A percentile compares a stretch with the other conserved stretches of the same genome.
These are phyloP conservation scores for Metschnikowia gruessii DNA, from an alignment of 805 yeast genomes.

Conservation along the genomic window DNA sequence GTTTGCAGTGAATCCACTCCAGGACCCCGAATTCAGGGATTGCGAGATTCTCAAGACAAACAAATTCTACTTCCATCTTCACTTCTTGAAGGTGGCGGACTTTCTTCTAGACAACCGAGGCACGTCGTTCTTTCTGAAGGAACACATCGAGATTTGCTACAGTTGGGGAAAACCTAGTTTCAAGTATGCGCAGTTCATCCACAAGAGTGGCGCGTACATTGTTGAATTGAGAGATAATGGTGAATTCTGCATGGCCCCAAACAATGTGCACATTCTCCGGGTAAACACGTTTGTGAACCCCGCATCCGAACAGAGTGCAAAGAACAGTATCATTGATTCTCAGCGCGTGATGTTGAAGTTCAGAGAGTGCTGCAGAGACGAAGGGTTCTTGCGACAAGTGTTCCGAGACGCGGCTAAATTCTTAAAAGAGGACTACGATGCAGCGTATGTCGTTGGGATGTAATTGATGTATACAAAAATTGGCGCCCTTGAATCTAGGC, in stretches of 20 bases:
- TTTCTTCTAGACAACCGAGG: slow-evolving; percentile 82
- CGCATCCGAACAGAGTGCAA: slow-evolving; percentile 28
- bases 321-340: slow-evolving; percentile 51
- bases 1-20: slow-evolving; percentile 71
- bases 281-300: slow-evolving; percentile 46
- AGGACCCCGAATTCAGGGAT: slow-evolving; percentile 49
- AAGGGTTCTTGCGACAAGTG: slow-evolving; percentile 44
- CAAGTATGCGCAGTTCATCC: slow-evolving; percentile 85
- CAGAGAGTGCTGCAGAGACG: slow-evolving; percentile 57
- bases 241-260: slow-evolving; percentile 78
- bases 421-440: slow-evolving; percentile 37
- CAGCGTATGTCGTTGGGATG: slow-evolving; percentile 17
- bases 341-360: slow-evolving; percentile 73
- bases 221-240: slow-evolving; percentile 84
- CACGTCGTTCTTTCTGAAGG: slow-evolving; percentile 54
- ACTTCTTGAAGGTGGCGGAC: slow-evolving; percentile 63
- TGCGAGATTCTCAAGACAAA: slow-evolving; percentile 44
- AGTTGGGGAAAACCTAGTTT: slow-evolving; percentile 91
- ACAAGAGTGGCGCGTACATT: slow-evolving; percentile 82
- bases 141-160: slow-evolving; percentile 64
- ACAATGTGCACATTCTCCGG: slow-evolving; percentile 77
- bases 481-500: slow-evolving; percentile 21
- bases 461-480: slow-evolving; percentile 1
- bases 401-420: slow-evolving; percentile 57
- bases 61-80: slow-evolving; percentile 73